Percentiles rank a stretch among this genome's conserved stretches.
phyloP scores from a whole-genome alignment of 441 rosid species.

The Bruguiera hainesii region DNA sequence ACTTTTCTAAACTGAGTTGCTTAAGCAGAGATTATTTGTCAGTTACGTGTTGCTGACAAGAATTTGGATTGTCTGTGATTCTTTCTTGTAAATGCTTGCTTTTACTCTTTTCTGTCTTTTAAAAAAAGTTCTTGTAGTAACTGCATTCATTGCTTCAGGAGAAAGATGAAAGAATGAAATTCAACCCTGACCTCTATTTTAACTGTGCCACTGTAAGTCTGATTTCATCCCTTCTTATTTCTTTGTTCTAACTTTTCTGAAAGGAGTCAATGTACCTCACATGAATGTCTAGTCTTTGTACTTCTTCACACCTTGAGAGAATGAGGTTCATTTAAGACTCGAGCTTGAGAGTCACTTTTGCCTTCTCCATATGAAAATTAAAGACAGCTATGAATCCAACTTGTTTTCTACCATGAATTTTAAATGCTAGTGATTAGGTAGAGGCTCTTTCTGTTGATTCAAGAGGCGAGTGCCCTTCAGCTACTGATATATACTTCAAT shows the following conservation, averaged over 20 bases:
- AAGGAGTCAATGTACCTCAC: no score
- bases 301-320: no score
- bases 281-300: no score
- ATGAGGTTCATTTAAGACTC: no score
- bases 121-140: constrained; percentile 2
- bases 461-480: constrained; percentile 4
- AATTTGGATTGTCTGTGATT: background rate
- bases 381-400: background rate
- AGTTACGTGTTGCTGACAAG: no score
- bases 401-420: background rate
- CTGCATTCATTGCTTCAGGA: constrained; percentile 43
- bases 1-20: background rate
- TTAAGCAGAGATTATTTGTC: no score
- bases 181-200: constrained; percentile 67
- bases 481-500: constrained; percentile 1
- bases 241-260: background rate
- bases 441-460: constrained; percentile 3
- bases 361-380: no score
- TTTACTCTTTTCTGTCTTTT: background rate
- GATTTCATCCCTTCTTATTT: background rate
- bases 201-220: constrained; percentile 70
- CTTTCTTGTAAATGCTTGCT: background rate
- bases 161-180: constrained; percentile 58
- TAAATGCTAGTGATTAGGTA: background rate
- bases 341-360: no score